These are phyloP conservation scores for Alternaria gaisen DNA, from an alignment of 2,329 filamentous ascomycete species.

Conservation along the genomic window DNA sequence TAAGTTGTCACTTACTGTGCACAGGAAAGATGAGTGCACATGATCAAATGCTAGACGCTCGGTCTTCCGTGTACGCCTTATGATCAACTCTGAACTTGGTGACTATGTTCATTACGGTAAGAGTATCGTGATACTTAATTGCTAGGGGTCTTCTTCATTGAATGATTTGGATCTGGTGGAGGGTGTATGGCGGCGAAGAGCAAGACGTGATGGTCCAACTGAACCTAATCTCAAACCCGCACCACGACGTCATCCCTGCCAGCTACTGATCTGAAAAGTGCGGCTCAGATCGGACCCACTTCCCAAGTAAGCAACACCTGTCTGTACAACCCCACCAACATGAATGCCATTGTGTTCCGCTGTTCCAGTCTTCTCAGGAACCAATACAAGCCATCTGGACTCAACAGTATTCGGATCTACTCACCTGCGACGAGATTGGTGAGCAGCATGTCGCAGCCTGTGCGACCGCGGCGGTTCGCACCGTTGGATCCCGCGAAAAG, in stretches of 20 bases:
- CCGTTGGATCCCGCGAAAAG: conserved; percentile 54
- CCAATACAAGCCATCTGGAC: background rate
- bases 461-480: conserved; percentile 58
- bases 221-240: background rate
- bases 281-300: conserved; percentile 16
- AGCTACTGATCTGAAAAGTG: background rate
- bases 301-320: conserved; percentile 9
- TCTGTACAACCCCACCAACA: conserved; percentile 12
- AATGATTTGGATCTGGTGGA: too few relatives aligned
- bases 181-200: background rate
- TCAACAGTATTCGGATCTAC: background rate
- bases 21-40: too few relatives aligned
- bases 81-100: too few relatives aligned
- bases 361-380: conserved; percentile 8
- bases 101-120: too few relatives aligned
- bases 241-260: conserved; percentile 8
- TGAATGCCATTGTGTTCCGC: conserved; percentile 9
- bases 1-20: too few relatives aligned
- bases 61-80: too few relatives aligned
- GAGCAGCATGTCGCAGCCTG: conserved; percentile 26
- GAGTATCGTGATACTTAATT: too few relatives aligned
- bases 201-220: background rate
- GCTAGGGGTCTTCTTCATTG: too few relatives aligned
- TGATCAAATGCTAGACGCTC: too few relatives aligned
- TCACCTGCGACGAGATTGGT: conserved; percentile 10